Base-by-base conservation (phyloP, 2,329 filamentous ascomycete genomes). In the Phialemonium atrogriseum region DNA sequence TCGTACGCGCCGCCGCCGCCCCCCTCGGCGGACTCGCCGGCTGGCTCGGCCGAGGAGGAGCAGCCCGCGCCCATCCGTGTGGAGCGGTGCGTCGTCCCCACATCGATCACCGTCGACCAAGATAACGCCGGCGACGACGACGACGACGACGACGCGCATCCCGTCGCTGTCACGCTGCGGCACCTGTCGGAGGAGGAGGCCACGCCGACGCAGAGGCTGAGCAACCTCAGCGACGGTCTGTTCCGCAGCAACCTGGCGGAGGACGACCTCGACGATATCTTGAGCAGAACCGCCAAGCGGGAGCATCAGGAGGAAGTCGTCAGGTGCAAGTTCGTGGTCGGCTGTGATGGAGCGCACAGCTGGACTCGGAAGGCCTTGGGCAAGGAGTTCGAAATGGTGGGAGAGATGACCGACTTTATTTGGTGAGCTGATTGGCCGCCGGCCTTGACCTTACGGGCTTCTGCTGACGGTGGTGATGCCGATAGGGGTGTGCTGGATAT, bases 341-440 rank as follows among this genome's bases (percentile, higher is more conserved):
- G 79, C 1, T 78, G 73, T 25, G 80, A 84, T 40, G 80, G 80
- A 0, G 79, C 79, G 0, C 76, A 79, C 44, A 76, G 69, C 35
- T 82, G 77, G 74, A 74, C 73, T 0, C 58, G 79, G 22, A 62
- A 65, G 33, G 62, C 73, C 33, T 55, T 83, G 69, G 48, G 45
- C n/a, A n/a, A n/a, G n/a, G n/a, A n/a, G 2, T 45, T 48, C 21
- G 35, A 43, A 25, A 32, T 50, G 13, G 34, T 42, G n/a, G 48
- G 48, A 5, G 48, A 51, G 14, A 40, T 41, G 15, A 49, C 48
- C 4, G 48, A 51, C 37, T 47, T 43, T 27, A 42, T 48, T 32
- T 45, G n/a, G n/a, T n/a, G n/a, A n/a, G n/a, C n/a, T n/a, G n/a
- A n/a, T n/a, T n/a, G n/a, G n/a, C n/a, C n/a, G n/a, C n/a, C n/a